Conservation (phyloP, 768 basidiomycete species). For the Suillus luteus region DNA sequence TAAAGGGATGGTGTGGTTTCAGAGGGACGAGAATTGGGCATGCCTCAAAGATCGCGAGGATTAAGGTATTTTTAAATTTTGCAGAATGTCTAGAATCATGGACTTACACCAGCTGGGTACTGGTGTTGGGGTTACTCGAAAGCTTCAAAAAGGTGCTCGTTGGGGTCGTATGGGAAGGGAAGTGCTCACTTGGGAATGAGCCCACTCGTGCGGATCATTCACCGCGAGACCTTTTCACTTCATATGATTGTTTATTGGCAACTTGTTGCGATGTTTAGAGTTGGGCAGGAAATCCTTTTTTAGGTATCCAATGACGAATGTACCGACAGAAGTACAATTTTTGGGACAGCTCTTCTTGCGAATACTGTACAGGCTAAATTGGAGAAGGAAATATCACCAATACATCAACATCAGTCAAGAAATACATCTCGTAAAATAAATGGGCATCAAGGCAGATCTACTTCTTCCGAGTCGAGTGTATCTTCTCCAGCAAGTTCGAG, state of each 20-base stretch:
- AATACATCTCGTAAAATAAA: not conserved
- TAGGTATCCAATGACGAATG: not conserved
- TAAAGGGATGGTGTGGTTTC: conserved; percentile 63
- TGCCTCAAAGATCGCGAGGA: conserved; percentile 21
- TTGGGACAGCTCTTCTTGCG: not conserved
- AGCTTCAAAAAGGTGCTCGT: not conserved
- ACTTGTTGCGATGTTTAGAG: not conserved
- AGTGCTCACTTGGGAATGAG: not conserved
- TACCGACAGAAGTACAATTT: not conserved
- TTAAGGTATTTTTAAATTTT: not conserved
- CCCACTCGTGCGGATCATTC: not conserved
- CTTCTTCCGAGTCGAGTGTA: not conserved
- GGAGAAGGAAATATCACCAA: not conserved
- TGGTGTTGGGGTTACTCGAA: no score
- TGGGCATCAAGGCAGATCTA: not conserved
- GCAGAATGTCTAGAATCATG: not conserved
- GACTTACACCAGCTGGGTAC: not conserved
- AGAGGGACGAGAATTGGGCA: conserved; percentile 27
- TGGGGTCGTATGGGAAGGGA: not conserved
- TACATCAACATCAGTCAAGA: not conserved
- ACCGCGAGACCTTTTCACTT: not conserved
- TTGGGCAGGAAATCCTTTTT: not conserved
- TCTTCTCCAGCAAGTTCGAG: not conserved
- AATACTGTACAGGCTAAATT: not conserved
- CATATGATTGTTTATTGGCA: not conserved